Conservation (phyloP, 148 eudicot genomes). For the Vaccinium corymbosum region DNA sequence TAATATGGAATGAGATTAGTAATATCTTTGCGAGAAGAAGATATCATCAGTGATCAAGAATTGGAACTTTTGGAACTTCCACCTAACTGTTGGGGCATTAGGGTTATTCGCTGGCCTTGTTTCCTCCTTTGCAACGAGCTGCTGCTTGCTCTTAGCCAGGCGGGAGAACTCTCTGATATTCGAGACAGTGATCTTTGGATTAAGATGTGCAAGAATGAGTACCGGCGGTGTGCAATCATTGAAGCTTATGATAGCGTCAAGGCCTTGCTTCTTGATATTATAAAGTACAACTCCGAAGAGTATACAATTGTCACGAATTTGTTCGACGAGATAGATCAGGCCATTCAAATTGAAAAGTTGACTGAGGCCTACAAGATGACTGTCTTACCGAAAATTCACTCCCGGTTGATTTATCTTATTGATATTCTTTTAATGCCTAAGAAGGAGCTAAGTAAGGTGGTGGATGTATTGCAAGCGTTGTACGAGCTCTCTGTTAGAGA, state of each 20-base stretch:
- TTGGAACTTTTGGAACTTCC: constrained; percentile 80
- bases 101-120: constrained; percentile 96
- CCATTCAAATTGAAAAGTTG: constrained; percentile 40
- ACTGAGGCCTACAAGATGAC: constrained; percentile 43
- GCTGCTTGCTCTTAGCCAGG: constrained; percentile 75
- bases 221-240: constrained; percentile 78
- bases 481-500: constrained; percentile 76
- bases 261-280: constrained; percentile 52
- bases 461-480: constrained; percentile 66
- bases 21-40: constrained; percentile 78
- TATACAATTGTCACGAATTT: constrained; percentile 51
- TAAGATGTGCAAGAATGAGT: constrained; percentile 75
- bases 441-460: constrained; percentile 43
- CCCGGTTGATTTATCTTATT: constrained; percentile 50
- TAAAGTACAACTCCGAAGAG: constrained; percentile 59
- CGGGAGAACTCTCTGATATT: constrained; percentile 43
- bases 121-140: constrained; percentile 82
- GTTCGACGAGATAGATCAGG: constrained; percentile 59
- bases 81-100: constrained; percentile 76
- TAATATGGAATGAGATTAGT: constrained; percentile 91
- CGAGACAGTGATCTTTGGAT: constrained; percentile 60
- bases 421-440: constrained; percentile 51
- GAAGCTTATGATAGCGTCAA: constrained; percentile 82
- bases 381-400: constrained; percentile 50
- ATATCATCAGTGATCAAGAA: constrained; percentile 75